phyloP scores from a whole-genome alignment of 1,284 basidiomycete species.

The Trichosporon sp. region DNA sequence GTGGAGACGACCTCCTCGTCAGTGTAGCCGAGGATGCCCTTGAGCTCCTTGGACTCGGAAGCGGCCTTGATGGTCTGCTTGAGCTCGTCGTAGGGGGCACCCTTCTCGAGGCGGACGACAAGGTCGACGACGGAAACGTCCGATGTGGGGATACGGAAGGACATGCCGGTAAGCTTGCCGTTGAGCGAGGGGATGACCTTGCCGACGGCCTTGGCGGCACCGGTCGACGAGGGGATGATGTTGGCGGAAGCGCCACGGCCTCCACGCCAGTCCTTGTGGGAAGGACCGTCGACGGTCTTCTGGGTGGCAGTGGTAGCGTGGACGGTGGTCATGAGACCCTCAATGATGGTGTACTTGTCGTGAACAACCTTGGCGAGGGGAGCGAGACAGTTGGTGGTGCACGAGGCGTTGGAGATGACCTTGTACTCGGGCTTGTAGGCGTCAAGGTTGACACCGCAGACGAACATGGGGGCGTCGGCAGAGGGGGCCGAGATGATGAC shows the following conservation, averaged over 20 bases:
- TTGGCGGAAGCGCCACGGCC: constrained; percentile 96
- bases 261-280: constrained; percentile 75
- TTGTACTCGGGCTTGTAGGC: constrained; percentile 86
- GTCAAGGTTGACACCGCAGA: constrained; percentile 95
- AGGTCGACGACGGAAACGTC: constrained; percentile 99
- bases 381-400: constrained; percentile 99
- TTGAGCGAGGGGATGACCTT: constrained; percentile 97
- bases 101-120: constrained; percentile 88
- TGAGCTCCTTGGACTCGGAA: constrained; percentile 66
- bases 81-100: constrained; percentile 85
- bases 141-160: constrained; percentile 97
- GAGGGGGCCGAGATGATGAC: constrained; percentile 99
- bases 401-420: constrained; percentile 98
- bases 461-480: constrained; percentile 97
- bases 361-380: constrained; percentile 97
- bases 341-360: constrained; percentile 90
- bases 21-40: constrained; percentile 91
- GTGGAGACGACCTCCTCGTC: constrained; percentile 93
- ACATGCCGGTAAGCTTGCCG: constrained; percentile 92
- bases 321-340: constrained; percentile 98
- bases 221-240: constrained; percentile 99
- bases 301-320: constrained; percentile 97
- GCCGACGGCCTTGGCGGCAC: constrained; percentile 98
- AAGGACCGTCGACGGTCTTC: constrained; percentile 98
- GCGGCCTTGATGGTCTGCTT: constrained; percentile 85